phyloP scores from a whole-genome alignment of 352 stramenopile species.

The Globisporangium iwayamae region DNA sequence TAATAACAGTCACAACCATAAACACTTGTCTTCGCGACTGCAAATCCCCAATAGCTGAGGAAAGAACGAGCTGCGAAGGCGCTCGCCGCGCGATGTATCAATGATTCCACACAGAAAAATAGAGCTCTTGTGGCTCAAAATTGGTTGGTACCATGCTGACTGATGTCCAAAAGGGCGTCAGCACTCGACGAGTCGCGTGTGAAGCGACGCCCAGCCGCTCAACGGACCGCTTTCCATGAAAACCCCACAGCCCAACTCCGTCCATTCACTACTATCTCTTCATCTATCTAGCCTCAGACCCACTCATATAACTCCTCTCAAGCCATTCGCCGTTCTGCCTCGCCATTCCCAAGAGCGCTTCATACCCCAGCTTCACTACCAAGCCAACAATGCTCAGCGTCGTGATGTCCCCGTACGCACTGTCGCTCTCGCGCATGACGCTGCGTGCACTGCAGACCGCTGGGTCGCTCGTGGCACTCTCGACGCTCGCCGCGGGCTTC shows the following conservation, averaged over 20 bases:
- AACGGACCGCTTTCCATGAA: background rate
- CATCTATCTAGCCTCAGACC: background rate
- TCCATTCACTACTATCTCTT: background rate
- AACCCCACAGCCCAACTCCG: background rate
- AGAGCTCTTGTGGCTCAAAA: too few relatives aligned
- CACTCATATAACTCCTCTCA: background rate
- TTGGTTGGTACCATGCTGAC: too few relatives aligned
- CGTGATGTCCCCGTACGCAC: conserved; percentile 24
- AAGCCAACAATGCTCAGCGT: conserved; percentile 1
- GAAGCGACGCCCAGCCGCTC: too few relatives aligned
- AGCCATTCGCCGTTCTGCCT: background rate
- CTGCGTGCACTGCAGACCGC: conserved; percentile 29
- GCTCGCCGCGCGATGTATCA: too few relatives aligned
- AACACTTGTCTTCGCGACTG: too few relatives aligned
- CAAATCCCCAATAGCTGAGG: too few relatives aligned
- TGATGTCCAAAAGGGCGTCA: too few relatives aligned
- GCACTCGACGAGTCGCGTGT: too few relatives aligned
- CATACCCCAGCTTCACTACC: background rate
- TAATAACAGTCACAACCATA: too few relatives aligned
- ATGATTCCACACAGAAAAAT: too few relatives aligned
- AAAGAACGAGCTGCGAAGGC: too few relatives aligned
- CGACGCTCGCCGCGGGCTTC: conserved; percentile 11
- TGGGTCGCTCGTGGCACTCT: conserved; percentile 25
- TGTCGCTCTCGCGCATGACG: conserved; percentile 22
- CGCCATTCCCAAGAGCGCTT: background rate